Evolutionary conservation across 1,284 basidiomycete genomes (phyloP).

Genomic region (Rhodotorula sp.): DNA sequence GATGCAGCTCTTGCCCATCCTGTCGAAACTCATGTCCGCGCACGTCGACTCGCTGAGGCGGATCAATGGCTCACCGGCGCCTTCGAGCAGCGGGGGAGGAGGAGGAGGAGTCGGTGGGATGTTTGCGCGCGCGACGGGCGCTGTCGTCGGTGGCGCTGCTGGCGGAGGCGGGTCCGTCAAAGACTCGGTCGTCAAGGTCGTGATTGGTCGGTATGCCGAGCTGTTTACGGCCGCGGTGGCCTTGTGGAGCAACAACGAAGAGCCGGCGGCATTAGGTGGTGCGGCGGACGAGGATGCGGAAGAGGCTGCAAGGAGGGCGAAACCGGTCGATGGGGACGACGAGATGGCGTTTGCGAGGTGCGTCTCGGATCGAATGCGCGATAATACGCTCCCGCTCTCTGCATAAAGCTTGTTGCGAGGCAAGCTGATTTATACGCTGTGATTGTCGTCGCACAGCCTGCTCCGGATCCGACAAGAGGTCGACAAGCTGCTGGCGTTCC

Average conservation of each 20-base stretch:
- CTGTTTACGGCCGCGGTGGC: constrained; percentile 77
- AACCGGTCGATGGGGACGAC: constrained; percentile 56
- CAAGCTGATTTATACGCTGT: no score
- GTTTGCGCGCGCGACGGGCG: constrained; percentile 57
- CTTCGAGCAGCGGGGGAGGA: constrained; percentile 44
- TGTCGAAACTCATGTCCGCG: constrained; percentile 82
- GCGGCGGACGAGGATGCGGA: background rate
- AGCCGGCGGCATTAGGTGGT: background rate
- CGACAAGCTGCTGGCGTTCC: constrained; percentile 70
- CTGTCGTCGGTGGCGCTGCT: constrained; percentile 58
- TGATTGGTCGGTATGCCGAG: constrained; percentile 66
- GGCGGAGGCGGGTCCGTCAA: constrained; percentile 54
- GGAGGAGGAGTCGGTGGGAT: constrained; percentile 39
- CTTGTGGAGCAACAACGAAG: background rate
- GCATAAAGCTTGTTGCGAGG: background rate
- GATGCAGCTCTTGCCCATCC: constrained; percentile 83
- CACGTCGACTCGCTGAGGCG: constrained; percentile 77
- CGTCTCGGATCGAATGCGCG: constrained; percentile 37
- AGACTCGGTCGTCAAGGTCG: constrained; percentile 61
- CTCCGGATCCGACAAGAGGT: constrained; percentile 81
- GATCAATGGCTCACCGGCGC: constrained; percentile 57
- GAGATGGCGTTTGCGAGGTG: constrained; percentile 93
- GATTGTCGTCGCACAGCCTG: constrained; percentile 57
- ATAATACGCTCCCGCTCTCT: background rate
- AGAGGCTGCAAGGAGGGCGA: background rate